Evolutionary conservation across 73 alveolate species (phyloP), one percentile per base, ranked within the genome.

Genomic region (Blepharisma japonicum): DNA sequence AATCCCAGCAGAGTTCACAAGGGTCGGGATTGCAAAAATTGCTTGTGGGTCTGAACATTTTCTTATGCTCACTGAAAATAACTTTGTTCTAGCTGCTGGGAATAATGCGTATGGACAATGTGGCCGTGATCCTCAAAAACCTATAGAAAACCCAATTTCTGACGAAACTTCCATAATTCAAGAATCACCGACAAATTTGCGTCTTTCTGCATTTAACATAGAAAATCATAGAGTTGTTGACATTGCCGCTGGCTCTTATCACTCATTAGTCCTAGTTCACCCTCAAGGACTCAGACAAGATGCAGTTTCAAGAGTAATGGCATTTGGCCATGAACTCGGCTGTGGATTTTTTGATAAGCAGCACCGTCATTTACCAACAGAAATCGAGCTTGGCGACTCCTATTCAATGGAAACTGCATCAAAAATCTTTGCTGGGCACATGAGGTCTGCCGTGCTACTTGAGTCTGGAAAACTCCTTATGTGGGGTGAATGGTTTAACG

Each of bases 291-390:
- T 32, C 42, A 61, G 23, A 39, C 39, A n/a, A 8, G 47, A 61
- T 18, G 47, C 18, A 25, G 74, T n/a, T 8, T 14, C 14, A 8
- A 14, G 47, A 14, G 47, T 61, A 9, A 61, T 61, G 74, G 74
- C 80, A 9, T 70, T 70, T 25, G 80, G 80, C 32, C 80, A 70
- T 5, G 80, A 70, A 5, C 32, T 70, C 20, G 80, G 80, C 20
- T 45, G 66, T 5, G 80, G 80, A n/a, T 45, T 39, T n/a, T n/a
- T 45, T 14, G 80, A 70, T 45, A 23, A 54, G 39, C 11, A 70
- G 61, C 80, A 70, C 45, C 11, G 68, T 18, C n/a, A 9, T 14
- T 9, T 18, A 7, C 80, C 80, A 45, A 70, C 80, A 39, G 61
- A 11, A 14, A 70, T 61, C 0, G 18, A 8, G 18, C 11, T 11